Evolutionary conservation across 2,329 filamentous ascomycete species (phyloP).

Genomic region (Colletotrichum echinochloae): DNA sequence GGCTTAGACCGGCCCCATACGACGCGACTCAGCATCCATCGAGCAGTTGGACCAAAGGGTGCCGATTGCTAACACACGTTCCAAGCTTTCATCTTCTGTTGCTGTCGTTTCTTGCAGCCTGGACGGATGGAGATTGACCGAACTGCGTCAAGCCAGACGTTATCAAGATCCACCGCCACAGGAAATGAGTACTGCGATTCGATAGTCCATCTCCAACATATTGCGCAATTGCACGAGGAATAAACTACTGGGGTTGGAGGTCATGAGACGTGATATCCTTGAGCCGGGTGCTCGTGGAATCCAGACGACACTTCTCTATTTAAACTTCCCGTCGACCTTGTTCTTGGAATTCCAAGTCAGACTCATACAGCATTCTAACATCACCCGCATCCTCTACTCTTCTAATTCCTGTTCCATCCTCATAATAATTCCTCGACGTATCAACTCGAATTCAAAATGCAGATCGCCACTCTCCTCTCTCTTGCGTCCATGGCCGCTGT

Average conservation of each 20-base stretch:
- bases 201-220: slow-evolving; percentile 14
- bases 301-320: not conserved
- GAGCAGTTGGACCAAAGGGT: not conserved
- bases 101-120: too few relatives aligned
- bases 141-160: not conserved
- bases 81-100: not conserved
- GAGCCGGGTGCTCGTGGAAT: not conserved
- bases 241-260: too few relatives aligned
- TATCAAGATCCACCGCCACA: not conserved
- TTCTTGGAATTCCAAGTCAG: not conserved
- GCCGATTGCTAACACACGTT: too few relatives aligned
- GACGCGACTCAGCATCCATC: not conserved
- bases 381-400: too few relatives aligned
- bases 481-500: slow-evolving; percentile 2
- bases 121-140: too few relatives aligned
- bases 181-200: slow-evolving; percentile 6
- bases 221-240: too few relatives aligned
- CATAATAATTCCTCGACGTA: not conserved
- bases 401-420: too few relatives aligned
- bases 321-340: not conserved
- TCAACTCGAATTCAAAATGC: not conserved
- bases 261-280: not conserved
- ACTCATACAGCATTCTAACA: not conserved
- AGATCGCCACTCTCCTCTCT: not conserved
- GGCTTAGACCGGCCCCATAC: not conserved